Conservation (phyloP, 2,329 filamentous ascomycete species). For the Botrytis deweyae region DNA sequence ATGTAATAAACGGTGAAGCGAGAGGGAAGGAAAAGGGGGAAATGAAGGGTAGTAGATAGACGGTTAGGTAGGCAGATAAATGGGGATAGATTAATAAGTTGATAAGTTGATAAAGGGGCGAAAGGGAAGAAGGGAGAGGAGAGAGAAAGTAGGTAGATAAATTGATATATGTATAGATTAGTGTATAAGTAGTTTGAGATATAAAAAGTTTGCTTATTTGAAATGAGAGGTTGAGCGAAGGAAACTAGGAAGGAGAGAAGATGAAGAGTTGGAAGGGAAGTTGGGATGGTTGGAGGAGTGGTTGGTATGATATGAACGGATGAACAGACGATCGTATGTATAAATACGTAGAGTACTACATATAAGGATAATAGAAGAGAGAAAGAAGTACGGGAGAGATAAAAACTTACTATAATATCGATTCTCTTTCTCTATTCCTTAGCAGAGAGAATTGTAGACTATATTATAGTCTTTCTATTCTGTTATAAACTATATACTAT, state of each 20-base stretch:
- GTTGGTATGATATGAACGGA: not conserved
- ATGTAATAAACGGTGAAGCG: fast-evolving
- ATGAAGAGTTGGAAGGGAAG: not conserved
- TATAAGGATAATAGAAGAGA: not conserved
- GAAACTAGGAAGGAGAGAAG: not conserved
- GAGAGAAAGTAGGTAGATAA: too few species aligned
- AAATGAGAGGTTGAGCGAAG: fast-evolving
- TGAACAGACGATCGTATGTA: not conserved
- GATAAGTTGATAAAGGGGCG: too few species aligned
- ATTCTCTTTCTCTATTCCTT: not conserved
- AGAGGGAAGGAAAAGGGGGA: not conserved
- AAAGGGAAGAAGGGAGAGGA: too few species aligned
- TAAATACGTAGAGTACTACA: not conserved
- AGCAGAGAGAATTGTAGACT: not conserved
- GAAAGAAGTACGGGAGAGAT: not conserved
- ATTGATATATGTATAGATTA: too few species aligned
- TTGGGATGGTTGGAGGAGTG: not conserved
- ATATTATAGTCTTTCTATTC: too few species aligned
- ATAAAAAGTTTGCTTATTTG: fast-evolving
- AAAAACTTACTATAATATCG: too few species aligned
- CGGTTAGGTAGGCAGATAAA: not conserved
- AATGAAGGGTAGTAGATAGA: not conserved
- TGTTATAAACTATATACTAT: not conserved
- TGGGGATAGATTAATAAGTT: not conserved
- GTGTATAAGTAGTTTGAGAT: not conserved